Conservation (phyloP, 2,329 filamentous ascomycete genomes). For the Talaromyces sp. region DNA sequence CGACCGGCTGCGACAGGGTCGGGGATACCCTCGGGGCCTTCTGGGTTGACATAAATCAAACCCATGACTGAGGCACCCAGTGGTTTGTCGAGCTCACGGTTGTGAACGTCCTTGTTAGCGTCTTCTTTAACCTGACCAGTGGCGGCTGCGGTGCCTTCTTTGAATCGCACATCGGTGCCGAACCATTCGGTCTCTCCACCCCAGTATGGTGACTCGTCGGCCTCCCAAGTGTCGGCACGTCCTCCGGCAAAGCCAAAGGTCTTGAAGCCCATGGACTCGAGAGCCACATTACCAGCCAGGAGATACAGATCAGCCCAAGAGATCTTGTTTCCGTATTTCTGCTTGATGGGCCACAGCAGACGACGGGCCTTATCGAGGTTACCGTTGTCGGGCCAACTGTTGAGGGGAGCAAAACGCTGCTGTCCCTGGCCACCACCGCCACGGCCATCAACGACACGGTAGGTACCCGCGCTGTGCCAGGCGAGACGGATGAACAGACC, state of each 20-base stretch:
- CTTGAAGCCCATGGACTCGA: constrained; percentile 71
- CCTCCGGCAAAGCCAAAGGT: constrained; percentile 70
- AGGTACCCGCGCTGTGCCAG: constrained; percentile 76
- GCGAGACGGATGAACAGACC: constrained; percentile 76
- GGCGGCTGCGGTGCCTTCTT: constrained; percentile 46
- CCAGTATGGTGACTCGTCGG: constrained; percentile 74
- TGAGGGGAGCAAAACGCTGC: constrained; percentile 74
- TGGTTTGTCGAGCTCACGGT: constrained; percentile 62
- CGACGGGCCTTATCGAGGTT: constrained; percentile 75
- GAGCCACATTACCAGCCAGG: constrained; percentile 68
- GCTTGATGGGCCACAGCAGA: constrained; percentile 75
- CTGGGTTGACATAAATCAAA: constrained; percentile 77
- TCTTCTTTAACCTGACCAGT: constrained; percentile 36
- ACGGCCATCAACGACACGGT: constrained; percentile 69
- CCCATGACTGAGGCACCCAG: constrained; percentile 68
- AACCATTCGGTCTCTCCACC: constrained; percentile 70
- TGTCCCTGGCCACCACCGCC: constrained; percentile 70
- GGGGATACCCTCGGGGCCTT: constrained; percentile 67
- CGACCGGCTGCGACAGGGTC: constrained; percentile 64
- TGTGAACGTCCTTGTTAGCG: constrained; percentile 49
- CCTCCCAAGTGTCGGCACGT: constrained; percentile 67
- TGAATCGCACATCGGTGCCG: constrained; percentile 68
- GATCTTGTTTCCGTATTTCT: constrained; percentile 78
- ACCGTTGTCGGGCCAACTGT: constrained; percentile 77
- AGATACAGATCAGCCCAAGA: constrained; percentile 72